Conservation (phyloP, 2,329 filamentous ascomycete genomes). For the Botryotinia globosa region DNA sequence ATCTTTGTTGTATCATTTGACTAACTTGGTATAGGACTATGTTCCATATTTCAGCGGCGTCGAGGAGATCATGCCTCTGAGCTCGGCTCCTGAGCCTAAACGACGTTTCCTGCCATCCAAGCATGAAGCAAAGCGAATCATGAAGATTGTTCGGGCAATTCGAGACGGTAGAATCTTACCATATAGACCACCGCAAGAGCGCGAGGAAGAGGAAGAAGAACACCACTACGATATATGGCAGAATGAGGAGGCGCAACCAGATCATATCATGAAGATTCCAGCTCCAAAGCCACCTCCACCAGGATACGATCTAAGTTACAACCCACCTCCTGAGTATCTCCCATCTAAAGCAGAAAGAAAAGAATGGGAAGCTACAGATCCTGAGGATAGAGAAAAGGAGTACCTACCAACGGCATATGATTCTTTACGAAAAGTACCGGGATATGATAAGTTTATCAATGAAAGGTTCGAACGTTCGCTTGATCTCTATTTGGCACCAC, state of each 20-base stretch:
- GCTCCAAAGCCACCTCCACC: slow-evolving; percentile 92
- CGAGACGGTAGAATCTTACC: slow-evolving; percentile 90
- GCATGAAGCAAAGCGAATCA: slow-evolving; percentile 91
- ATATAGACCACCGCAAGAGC: slow-evolving; percentile 71
- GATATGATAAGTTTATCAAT: slow-evolving; percentile 85
- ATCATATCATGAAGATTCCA: slow-evolving; percentile 90
- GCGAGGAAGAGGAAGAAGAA: slow-evolving; percentile 70
- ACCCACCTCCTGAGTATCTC: slow-evolving; percentile 91
- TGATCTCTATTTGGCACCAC: slow-evolving; percentile 90
- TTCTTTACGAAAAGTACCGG: slow-evolving; percentile 85
- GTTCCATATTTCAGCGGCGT: slow-evolving; percentile 92
- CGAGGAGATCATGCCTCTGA: slow-evolving; percentile 90
- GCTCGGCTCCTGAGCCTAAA: slow-evolving; percentile 92
- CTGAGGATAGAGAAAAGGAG: slow-evolving; percentile 86
- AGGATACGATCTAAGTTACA: slow-evolving; percentile 93
- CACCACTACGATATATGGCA: slow-evolving; percentile 86
- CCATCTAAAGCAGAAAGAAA: slow-evolving; percentile 81
- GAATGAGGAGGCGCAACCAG: slow-evolving; percentile 77
- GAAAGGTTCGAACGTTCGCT: slow-evolving; percentile 94
- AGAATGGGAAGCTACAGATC: slow-evolving; percentile 80
- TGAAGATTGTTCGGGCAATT: slow-evolving; percentile 96
- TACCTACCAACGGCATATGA: slow-evolving; percentile 81
- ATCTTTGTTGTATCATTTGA: slow-evolving; percentile 22
- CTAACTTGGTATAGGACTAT: slow-evolving; percentile 57
- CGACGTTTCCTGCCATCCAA: slow-evolving; percentile 93